Base-by-base conservation (phyloP, 192 early-diverging fungal genomes). In the Chytriomyces confervae region DNA sequence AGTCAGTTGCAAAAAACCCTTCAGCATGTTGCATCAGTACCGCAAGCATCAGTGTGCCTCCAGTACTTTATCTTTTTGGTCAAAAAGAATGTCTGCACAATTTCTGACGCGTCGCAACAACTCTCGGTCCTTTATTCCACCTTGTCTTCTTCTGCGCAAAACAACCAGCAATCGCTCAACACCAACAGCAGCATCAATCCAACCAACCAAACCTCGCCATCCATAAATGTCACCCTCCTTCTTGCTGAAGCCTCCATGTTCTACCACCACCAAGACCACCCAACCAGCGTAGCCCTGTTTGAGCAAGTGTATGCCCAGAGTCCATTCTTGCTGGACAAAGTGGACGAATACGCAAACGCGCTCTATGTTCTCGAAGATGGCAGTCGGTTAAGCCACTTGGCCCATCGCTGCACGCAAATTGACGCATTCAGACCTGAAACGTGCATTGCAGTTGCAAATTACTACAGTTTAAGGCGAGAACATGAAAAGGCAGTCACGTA, bases 361-460 rank as follows among this genome's bases (percentile, higher is more conserved):
- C 87, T 99, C 13, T 98, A 90, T 84, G 89, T 95, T 0, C 87
- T 91, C 75, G 88, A 95, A 2, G 87, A 92, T 48, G 81, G 81
- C 0, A 87, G 88, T 5, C 89, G 93, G 79, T 85, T 99, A 24
- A 89, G 92, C 69, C 85, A 86, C 46, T 80, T 99, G 20, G 96
- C 97, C 2, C 91, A 93, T 62, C 80, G 90, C 24, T 90, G 92
- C 80, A 84, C 84, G 6, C 77, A 77, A 23, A 81, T 94, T 0
- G 95, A 97, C 79, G 86, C 88, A 71, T 97, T 89, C 81, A 83
- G 94, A 46, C 91, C 93, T 2, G 96, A 98, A 74, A 97, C 97
- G 0, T 96, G 95, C 79, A 74, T 72, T 50, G 75, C 77, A 13
- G 50, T 73, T 47, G 93, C 87, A 43, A 99, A 99, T 82, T 99